These are phyloP conservation scores for Phytophthora capsici DNA, from an alignment of 352 stramenopile genomes.

Conservation along the genomic window DNA sequence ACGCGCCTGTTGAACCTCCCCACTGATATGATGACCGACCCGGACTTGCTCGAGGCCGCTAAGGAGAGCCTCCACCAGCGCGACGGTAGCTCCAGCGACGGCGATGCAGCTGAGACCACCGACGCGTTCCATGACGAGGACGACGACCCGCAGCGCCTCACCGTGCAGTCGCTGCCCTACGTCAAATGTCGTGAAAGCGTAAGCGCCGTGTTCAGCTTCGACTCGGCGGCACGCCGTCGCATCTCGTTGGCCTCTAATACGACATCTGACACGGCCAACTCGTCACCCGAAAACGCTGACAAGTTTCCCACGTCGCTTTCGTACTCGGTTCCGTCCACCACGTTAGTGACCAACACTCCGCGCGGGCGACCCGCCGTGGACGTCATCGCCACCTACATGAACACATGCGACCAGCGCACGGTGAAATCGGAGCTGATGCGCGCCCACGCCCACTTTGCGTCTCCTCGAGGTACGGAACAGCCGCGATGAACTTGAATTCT, in stretches of 20 bases:
- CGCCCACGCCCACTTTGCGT: slow-evolving; percentile 73
- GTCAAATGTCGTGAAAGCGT: slow-evolving; percentile 65
- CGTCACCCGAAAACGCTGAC: slow-evolving; percentile 42
- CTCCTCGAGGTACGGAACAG: slow-evolving; percentile 61
- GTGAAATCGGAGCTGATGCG: slow-evolving; percentile 83
- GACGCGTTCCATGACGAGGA: slow-evolving; percentile 23
- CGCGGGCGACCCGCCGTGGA: slow-evolving; percentile 77
- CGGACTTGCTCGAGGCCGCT: slow-evolving; percentile 13
- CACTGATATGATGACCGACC: slow-evolving; percentile 39
- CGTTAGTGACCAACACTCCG: slow-evolving; percentile 67
- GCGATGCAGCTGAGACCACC: slow-evolving; percentile 32
- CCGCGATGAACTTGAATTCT: slow-evolving; percentile 16
- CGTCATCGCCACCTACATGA: slow-evolving; percentile 92
- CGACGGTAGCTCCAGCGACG: slow-evolving; percentile 23
- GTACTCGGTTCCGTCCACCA: slow-evolving; percentile 73
- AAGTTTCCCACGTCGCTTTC: slow-evolving; percentile 63
- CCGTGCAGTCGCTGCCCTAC: slow-evolving; percentile 75
- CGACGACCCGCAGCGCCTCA: slow-evolving; percentile 26
- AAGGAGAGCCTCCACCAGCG: slow-evolving; percentile 12
- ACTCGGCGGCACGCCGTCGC: slow-evolving; percentile 48
- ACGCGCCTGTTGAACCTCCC: slow-evolving; percentile 32
- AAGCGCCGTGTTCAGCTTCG: slow-evolving; percentile 63
- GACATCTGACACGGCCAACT: slow-evolving; percentile 45
- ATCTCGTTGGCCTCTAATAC: slow-evolving; percentile 54
- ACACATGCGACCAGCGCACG: slow-evolving; percentile 80